These are phyloP conservation scores for Tulasnella calospora DNA, from an alignment of 768 basidiomycete species.

Conservation along the genomic window DNA sequence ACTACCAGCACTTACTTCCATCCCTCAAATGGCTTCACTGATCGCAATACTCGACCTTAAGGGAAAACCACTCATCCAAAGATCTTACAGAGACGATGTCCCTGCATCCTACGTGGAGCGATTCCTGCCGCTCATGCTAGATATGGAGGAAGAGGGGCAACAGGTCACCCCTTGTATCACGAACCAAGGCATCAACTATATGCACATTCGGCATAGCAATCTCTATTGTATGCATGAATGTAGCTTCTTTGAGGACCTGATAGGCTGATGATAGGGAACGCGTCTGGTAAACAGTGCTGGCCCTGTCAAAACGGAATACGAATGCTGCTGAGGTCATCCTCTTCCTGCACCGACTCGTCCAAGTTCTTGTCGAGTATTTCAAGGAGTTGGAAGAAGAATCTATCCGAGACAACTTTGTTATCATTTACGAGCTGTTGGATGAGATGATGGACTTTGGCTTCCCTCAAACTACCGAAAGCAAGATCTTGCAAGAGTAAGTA, in stretches of 20 bases:
- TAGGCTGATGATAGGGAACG: neutral
- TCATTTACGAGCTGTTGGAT: conserved; percentile 97
- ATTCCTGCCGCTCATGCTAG: conserved; percentile 87
- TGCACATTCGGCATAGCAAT: conserved; percentile 98
- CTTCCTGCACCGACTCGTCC: conserved; percentile 85
- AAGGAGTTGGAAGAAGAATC: conserved; percentile 99
- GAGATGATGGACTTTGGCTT: conserved; percentile 99
- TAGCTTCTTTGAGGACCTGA: too few relatives aligned
- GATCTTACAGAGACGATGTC: conserved; percentile 95
- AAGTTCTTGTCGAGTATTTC: conserved; percentile 96
- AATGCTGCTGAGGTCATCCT: conserved; percentile 96
- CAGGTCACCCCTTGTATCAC: conserved; percentile 97
- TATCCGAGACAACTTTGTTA: conserved; percentile 98
- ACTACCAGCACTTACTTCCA: neutral
- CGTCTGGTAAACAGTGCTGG: conserved; percentile 60
- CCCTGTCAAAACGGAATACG: conserved; percentile 89
- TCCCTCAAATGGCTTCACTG: conserved; percentile 50
- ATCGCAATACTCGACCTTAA: conserved; percentile 97
- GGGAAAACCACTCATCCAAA: conserved; percentile 95
- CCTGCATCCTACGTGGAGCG: conserved; percentile 83
- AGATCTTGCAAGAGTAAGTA: conserved; percentile 92
- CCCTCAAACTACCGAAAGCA: conserved; percentile 98
- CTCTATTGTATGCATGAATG: conserved; percentile 68
- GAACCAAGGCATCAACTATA: conserved; percentile 91
- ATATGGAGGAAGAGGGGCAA: conserved; percentile 95